These are phyloP conservation scores for Solanum gandarillasii DNA, from an alignment of 257 asterid genomes.

Conservation along the genomic window DNA sequence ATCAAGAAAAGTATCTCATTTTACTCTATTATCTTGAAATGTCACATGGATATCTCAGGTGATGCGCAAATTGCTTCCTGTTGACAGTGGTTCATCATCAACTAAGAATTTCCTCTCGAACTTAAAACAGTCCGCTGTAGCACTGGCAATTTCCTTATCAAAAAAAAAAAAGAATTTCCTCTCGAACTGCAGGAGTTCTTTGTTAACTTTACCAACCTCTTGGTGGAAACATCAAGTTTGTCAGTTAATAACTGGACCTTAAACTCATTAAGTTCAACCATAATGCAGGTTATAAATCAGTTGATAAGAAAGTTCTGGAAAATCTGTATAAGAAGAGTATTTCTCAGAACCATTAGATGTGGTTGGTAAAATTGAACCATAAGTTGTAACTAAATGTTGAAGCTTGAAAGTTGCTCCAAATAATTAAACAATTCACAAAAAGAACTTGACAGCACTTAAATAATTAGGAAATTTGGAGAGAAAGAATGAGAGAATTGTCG, in stretches of 20 bases:
- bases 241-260: neutral
- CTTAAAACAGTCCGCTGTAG: too few species aligned
- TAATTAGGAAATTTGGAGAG: neutral
- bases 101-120: neutral
- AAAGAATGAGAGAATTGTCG: neutral
- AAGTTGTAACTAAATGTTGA: neutral
- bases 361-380: neutral
- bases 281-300: neutral
- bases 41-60: neutral
- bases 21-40: neutral
- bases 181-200: neutral
- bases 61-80: neutral
- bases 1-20: neutral
- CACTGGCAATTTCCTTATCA: too few species aligned
- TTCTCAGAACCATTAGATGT: neutral
- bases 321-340: neutral
- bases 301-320: neutral
- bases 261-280: neutral
- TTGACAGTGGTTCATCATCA: neutral
- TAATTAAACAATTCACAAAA: neutral
- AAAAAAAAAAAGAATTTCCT: too few species aligned
- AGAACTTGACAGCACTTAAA: neutral
- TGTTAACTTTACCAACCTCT: neutral
- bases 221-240: neutral
- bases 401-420: neutral